Evolutionary conservation across 164 flowering plant species (phyloP), one percentile per base, ranked within the genome.

Genomic region (Sextonia rubra): DNA sequence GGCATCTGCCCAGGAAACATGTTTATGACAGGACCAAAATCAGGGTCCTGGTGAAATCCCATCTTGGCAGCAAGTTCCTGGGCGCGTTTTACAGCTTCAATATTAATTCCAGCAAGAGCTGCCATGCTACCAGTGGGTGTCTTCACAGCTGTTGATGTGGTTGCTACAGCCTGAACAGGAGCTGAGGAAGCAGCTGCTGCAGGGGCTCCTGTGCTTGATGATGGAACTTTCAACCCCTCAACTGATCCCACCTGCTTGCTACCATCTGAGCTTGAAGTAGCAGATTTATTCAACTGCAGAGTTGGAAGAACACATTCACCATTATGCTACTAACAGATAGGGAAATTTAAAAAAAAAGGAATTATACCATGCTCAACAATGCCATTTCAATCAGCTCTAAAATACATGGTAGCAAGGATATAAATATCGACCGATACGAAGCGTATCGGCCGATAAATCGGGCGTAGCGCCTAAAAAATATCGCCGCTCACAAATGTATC

Each of bases 51-150:
- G 32, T 87, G 86, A 76, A 96, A 96, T 62, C 99, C 99, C 98
- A 96, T 89, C 83, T 86, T 91, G 58, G 98, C 98, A 77, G 98
- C 99, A 74, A 96, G 92, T 71, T 93, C 98, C 78, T 93, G 97
- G 18, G 97, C 98, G 73, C 94, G 85, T 71, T 90, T 93, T 63
- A 96, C 98, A 75, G 97, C 98, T 82, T 96, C 99, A 74, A 66
- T 29, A 71, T 86, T 90, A 70, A 89, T 83, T 62, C 85, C 88
- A 47, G 87, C 55, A 78, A 84, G 81, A 68, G 75, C 76, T 68
- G 80, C 77, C 52, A 81, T 64, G 48, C 80, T 86, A 80, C 80
- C 71, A 44, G 73, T 74, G 72, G 83, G 77, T 25, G 85, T 83
- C 48, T 69, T 76, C 8, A 69, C 69, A 5, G 64, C 24, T 70